These are phyloP conservation scores for Nevesoporus exiguus DNA, from an alignment of 768 basidiomycete genomes.

Conservation along the genomic window DNA sequence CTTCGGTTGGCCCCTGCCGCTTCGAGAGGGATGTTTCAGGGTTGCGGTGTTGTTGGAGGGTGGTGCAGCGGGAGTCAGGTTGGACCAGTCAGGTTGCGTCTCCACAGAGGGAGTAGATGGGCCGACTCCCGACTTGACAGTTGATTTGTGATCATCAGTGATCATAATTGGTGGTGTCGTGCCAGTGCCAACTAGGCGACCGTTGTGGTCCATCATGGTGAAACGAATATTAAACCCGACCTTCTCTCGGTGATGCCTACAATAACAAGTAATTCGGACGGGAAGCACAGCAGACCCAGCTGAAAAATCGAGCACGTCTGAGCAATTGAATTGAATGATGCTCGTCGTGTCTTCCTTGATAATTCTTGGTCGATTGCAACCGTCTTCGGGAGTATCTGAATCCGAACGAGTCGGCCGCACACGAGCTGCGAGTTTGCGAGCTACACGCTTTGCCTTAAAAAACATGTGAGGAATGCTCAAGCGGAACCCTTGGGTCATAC, in stretches of 20 bases:
- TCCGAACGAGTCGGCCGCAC: constrained; percentile 76
- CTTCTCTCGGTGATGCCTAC: constrained; percentile 97
- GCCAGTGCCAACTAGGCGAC: constrained; percentile 78
- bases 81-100: constrained; percentile 51
- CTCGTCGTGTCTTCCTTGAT: constrained; percentile 67
- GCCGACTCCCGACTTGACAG: constrained; percentile 28
- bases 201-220: constrained; percentile 74
- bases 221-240: constrained; percentile 90
- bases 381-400: constrained; percentile 63
- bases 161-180: constrained; percentile 93
- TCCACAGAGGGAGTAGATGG: constrained; percentile 35
- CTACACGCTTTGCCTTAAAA: constrained; percentile 78
- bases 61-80: constrained; percentile 24
- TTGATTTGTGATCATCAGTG: constrained; percentile 98
- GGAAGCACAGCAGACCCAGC: constrained; percentile 87
- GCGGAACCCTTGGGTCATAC: constrained; percentile 37
- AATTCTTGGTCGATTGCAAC: constrained; percentile 40
- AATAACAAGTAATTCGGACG: constrained; percentile 95
- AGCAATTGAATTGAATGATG: constrained; percentile 95
- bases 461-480: constrained; percentile 8
- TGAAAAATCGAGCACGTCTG: constrained; percentile 84
- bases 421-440: constrained; percentile 82
- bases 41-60: constrained; percentile 37
- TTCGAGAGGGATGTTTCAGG: constrained; percentile 44
- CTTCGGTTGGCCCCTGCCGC: constrained; percentile 46